Evolutionary conservation across 805 yeast genomes (phyloP).

Genomic region (Metschnikowia baotianmanensis): DNA sequence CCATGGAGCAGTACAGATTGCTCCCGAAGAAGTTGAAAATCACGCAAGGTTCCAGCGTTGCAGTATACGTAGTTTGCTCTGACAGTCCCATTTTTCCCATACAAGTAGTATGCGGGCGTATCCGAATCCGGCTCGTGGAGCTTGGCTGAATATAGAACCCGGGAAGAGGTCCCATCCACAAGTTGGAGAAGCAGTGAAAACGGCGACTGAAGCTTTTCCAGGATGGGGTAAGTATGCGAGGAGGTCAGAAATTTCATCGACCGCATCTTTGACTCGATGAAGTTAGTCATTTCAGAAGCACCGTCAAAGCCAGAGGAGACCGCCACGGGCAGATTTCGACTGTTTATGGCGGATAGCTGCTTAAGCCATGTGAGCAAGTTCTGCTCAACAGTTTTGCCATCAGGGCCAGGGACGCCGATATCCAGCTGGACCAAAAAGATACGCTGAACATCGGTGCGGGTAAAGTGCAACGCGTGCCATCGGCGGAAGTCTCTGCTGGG

Average conservation of each 20-base stretch:
- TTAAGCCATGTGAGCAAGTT: slow-evolving; percentile 27
- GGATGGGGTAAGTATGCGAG: slow-evolving; percentile 13
- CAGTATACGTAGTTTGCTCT: slow-evolving; percentile 28
- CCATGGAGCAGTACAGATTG: slow-evolving; percentile 21
- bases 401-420: slow-evolving; percentile 14
- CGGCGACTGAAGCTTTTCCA: slow-evolving; percentile 21
- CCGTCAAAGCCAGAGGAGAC: slow-evolving; percentile 23
- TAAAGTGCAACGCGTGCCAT: slow-evolving; percentile 61
- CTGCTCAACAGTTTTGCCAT: slow-evolving; percentile 25
- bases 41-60: slow-evolving; percentile 30
- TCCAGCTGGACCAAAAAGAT: slow-evolving; percentile 41
- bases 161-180: slow-evolving; percentile 20
- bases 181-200: slow-evolving; percentile 26
- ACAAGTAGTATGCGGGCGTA: slow-evolving; percentile 33
- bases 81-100: slow-evolving; percentile 28
- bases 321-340: slow-evolving; percentile 19
- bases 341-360: slow-evolving; percentile 27
- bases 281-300: slow-evolving; percentile 25
- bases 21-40: slow-evolving; percentile 23
- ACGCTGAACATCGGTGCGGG: slow-evolving; percentile 69
- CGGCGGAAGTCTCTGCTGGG: slow-evolving; percentile 77
- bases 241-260: slow-evolving; percentile 27
- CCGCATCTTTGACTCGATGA: slow-evolving; percentile 27
- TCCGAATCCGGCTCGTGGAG: slow-evolving; percentile 23
- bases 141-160: slow-evolving; percentile 26